Evolutionary conservation across 2,329 filamentous ascomycete genomes (phyloP).

Genomic region (Ramularia endophylla): DNA sequence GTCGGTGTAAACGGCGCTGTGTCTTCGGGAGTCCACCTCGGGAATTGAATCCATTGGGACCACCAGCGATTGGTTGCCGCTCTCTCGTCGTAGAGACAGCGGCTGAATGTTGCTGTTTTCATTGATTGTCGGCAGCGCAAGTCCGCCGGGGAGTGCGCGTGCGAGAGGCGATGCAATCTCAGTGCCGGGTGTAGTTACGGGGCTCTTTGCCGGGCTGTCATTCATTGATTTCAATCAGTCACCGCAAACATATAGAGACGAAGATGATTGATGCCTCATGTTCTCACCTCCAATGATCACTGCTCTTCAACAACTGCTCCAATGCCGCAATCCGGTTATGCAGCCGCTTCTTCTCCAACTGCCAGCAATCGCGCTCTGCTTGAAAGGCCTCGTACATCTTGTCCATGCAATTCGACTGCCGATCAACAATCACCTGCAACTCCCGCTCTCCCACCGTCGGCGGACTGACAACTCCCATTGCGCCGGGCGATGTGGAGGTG

Average conservation of each 20-base stretch:
- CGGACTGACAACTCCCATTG: conserved; percentile 19
- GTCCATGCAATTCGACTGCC: conserved; percentile 28
- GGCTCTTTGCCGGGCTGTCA: conserved; percentile 32
- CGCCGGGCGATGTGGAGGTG: conserved; percentile 13
- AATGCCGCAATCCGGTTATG: conserved; percentile 30
- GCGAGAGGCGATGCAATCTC: conserved; percentile 16
- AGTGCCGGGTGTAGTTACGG: conserved; percentile 24
- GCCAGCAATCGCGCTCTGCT: conserved; percentile 31
- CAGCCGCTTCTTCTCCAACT: conserved; percentile 28
- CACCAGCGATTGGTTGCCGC: conserved; percentile 22
- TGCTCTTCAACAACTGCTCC: conserved; percentile 29
- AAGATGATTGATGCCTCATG: too few species aligned
- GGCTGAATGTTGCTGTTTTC: conserved; percentile 28
- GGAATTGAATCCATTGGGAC: conserved; percentile 16
- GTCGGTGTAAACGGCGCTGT: conserved; percentile 21
- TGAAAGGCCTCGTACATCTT: conserved; percentile 31
- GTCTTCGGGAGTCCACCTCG: conserved; percentile 12
- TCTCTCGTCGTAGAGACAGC: conserved; percentile 20
- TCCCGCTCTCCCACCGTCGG: conserved; percentile 16
- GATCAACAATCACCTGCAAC: conserved; percentile 30
- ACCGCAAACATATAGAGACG: too few species aligned
- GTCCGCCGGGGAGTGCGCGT: conserved; percentile 5
- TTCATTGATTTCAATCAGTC: too few species aligned
- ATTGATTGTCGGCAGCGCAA: conserved; percentile 28
- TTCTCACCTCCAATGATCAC: conserved; percentile 30